Percentiles rank a stretch among this genome's conserved stretches.
These are phyloP conservation scores for Hypoxylon lienhwacheense DNA, from an alignment of 495 filamentous ascomycete genomes.

Conservation along the genomic window DNA sequence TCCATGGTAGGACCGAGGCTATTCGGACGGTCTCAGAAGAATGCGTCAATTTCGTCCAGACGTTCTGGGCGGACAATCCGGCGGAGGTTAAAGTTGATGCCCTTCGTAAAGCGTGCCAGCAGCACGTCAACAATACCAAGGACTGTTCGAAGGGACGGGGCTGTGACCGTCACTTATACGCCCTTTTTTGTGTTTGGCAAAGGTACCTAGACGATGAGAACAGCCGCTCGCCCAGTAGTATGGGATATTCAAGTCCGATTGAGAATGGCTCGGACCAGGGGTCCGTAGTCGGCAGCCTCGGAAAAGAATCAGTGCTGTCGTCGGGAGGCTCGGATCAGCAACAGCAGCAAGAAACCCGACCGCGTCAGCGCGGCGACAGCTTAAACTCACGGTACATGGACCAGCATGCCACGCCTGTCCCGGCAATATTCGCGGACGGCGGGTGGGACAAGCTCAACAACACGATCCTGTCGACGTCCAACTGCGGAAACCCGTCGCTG, in stretches of 20 bases:
- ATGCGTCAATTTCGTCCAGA: conserved; percentile 80
- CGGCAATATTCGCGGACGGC: conserved; percentile 79
- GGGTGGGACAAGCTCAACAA: conserved; percentile 96
- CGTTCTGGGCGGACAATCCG: conserved; percentile 92
- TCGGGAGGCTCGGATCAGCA: conserved; percentile 8
- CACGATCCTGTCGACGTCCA: conserved; percentile 94
- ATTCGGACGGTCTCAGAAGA: conserved; percentile 83
- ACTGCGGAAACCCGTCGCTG: conserved; percentile 97
- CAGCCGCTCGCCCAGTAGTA: conserved; percentile 53
- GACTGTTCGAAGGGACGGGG: conserved; percentile 90
- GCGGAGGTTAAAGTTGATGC: conserved; percentile 80
- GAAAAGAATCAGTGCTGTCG: conserved; percentile 52
- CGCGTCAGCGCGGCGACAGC: conserved; percentile 44
- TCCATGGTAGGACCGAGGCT: conserved; percentile 94
- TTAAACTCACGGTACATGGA: conserved; percentile 42
- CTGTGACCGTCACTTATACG: conserved; percentile 93
- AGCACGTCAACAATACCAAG: conserved; percentile 76
- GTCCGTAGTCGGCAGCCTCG: conserved; percentile 58
- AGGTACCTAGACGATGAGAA: conserved; percentile 76
- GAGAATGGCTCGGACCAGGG: conserved; percentile 52
- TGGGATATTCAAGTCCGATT: conserved; percentile 62
- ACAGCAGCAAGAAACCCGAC: conserved; percentile 32
- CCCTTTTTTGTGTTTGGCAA: conserved; percentile 94
- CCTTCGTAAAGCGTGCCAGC: conserved; percentile 77
- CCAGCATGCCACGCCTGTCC: conserved; percentile 66